Evolutionary conservation across 106 monocot genomes (phyloP), one percentile per base, ranked within the genome.

Genomic region (Dendrobium chrysotoxum): DNA sequence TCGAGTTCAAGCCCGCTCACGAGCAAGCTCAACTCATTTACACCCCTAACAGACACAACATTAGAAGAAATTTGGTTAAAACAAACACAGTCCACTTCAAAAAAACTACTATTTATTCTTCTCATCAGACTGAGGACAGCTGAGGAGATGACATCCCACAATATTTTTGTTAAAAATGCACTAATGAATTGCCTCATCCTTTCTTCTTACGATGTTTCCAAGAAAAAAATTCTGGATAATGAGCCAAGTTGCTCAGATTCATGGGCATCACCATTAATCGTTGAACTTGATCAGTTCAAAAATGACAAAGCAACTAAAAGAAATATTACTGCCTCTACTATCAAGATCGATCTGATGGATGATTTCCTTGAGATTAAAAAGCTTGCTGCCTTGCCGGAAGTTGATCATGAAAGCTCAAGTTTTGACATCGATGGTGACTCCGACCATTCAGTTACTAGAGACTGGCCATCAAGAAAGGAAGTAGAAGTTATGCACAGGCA

Each of bases 341-440:
- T 80, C 0, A 82, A 88, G 28, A 80, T 85, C 57, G 82, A 82
- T n/a, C 72, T 88, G 0, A 85, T 88, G 85, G 85, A 80, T 82
- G 88, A 88, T 78, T 88, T 88, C 30, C 82, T 88, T 47, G 88
- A 88, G 68, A 88, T 88, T 82, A 85, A 88, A 75, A 82, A 65
- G 58, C 79, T 88, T 20, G 87, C 31, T 45, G 84, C 76, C 8
- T 76, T 85, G 75, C 76, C 87, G 40, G 84, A 85, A 23, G 79
- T 40, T 72, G 35, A 67, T 26, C n/a, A 4, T 73, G n/a, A 0
- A 26, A 80, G 53, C 20, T 80, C 81, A 23, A 55, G 38, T 65
- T 53, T 40, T 39, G 55, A 75, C 16, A 41, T 70, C 46, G 75
- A 71, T 35, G 30, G 54, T 55, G n/a, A 72, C 35, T 66, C 41